Conservation (phyloP, 2,329 filamentous ascomycete species). For the Cadophora gregata region DNA sequence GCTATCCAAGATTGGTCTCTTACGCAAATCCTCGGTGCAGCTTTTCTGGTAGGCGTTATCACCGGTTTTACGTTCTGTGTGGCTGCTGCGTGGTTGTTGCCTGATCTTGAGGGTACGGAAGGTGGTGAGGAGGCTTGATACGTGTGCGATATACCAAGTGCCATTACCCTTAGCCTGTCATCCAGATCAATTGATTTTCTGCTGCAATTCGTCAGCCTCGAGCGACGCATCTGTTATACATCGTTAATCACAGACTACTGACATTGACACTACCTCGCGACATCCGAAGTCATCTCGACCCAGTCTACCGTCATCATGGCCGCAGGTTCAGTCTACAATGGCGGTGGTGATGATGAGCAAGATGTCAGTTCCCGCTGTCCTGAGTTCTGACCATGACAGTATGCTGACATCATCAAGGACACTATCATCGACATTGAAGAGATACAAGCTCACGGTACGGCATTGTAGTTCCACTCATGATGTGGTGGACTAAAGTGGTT, state of each 20-base stretch:
- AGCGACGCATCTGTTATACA: background rate
- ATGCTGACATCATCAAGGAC: background rate
- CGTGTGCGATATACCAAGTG: background rate
- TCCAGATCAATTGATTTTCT: background rate
- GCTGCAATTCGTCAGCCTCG: background rate
- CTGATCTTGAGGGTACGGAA: slow-evolving; percentile 7
- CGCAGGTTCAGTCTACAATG: slow-evolving; percentile 9
- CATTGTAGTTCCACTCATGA: background rate
- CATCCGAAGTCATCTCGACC: background rate
- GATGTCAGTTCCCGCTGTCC: background rate
- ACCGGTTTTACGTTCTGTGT: slow-evolving; percentile 16
- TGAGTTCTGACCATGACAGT: background rate
- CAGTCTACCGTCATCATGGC: slow-evolving; percentile 10
- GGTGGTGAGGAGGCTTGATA: background rate
- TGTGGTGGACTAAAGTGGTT: slow-evolving; percentile 24
- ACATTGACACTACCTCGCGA: background rate
- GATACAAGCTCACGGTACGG: slow-evolving; percentile 66
- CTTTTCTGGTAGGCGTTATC: slow-evolving; percentile 11
- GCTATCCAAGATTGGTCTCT: slow-evolving; percentile 14
- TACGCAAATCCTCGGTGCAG: slow-evolving; percentile 13
- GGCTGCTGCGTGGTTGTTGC: slow-evolving; percentile 3
- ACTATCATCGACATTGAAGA: slow-evolving; percentile 68
- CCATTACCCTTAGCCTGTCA: no score
- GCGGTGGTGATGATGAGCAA: slow-evolving; percentile 19
- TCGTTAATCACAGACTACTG: background rate